These are phyloP conservation scores for Lunasporangiospora selenospora DNA, from an alignment of 192 early-diverging fungal species.

Conservation along the genomic window DNA sequence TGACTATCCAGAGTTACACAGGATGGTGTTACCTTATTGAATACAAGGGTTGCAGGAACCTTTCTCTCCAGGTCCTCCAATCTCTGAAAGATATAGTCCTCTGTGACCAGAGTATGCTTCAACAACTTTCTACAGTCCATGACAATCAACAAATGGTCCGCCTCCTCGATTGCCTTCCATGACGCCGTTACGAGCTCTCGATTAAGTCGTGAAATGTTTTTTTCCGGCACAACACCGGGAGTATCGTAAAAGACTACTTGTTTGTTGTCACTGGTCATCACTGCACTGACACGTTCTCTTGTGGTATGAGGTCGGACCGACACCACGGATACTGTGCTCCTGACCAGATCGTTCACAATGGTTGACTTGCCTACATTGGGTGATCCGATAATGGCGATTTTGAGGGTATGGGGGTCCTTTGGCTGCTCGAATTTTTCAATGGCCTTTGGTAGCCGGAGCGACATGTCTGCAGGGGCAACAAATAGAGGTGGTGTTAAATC, in stretches of 20 bases:
- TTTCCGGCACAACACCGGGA: constrained; percentile 60
- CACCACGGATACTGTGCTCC: constrained; percentile 64
- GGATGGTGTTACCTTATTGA: constrained; percentile 60
- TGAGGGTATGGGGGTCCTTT: constrained; percentile 60
- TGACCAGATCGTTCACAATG: constrained; percentile 70
- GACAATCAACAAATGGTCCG: constrained; percentile 60
- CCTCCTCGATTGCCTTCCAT: constrained; percentile 64
- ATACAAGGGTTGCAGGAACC: constrained; percentile 57
- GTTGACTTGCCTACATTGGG: constrained; percentile 83
- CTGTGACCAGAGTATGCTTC: constrained; percentile 32
- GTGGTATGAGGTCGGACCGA: constrained; percentile 78
- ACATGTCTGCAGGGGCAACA: constrained; percentile 40
- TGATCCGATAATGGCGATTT: constrained; percentile 70
- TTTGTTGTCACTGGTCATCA: constrained; percentile 59
- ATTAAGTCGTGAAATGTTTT: constrained; percentile 52
- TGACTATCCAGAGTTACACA: no score
- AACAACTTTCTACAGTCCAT: constrained; percentile 57
- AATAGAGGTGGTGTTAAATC: constrained; percentile 32
- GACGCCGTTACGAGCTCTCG: constrained; percentile 60
- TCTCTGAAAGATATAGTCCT: constrained; percentile 55
- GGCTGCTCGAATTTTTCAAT: constrained; percentile 62
- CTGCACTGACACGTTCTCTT: constrained; percentile 65
- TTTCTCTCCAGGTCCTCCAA: constrained; percentile 39
- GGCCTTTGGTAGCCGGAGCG: constrained; percentile 46
- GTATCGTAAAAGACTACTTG: constrained; percentile 75